Evolutionary conservation across 169 alveolate genomes (phyloP).

Genomic region (Blepharisma undulans): DNA sequence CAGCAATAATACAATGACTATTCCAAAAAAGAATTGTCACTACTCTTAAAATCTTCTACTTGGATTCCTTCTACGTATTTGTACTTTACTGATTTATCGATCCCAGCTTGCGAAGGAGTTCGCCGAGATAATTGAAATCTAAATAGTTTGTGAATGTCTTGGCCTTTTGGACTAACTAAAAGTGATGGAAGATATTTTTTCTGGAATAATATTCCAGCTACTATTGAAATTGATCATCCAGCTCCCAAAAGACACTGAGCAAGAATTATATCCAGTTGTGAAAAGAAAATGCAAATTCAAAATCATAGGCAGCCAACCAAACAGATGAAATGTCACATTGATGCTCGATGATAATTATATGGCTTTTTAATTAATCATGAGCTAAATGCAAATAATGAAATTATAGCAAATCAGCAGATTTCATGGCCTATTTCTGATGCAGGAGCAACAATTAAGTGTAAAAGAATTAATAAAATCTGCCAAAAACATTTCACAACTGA

Average conservation of each 20-base stretch:
- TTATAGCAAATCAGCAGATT: not conserved
- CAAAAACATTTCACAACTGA: not conserved
- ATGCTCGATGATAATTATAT: not conserved
- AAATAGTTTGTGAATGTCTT: not conserved
- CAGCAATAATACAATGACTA: not conserved
- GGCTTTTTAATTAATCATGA: not conserved
- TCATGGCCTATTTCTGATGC: not conserved
- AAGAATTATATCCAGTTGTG: not conserved
- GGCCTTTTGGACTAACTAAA: conserved; percentile 13
- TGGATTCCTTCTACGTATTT: not conserved
- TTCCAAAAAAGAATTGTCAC: not conserved
- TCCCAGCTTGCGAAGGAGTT: not conserved
- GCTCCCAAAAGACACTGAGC: not conserved
- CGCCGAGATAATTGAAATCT: not conserved
- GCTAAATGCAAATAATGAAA: not conserved
- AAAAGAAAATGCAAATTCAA: not conserved
- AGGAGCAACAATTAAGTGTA: not conserved
- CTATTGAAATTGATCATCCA: not conserved
- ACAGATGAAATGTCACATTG: not conserved
- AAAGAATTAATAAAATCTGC: conserved; percentile 5
- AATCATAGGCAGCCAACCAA: not conserved
- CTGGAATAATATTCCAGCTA: not conserved
- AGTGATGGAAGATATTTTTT: conserved; percentile 12
- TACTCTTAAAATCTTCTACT: not conserved
- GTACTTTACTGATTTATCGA: not conserved